Percentiles rank a stretch among this genome's conserved stretches.
phyloP scores from a whole-genome alignment of 225 moss, liverwort and hornwort species.

The Climacium dendroides region DNA sequence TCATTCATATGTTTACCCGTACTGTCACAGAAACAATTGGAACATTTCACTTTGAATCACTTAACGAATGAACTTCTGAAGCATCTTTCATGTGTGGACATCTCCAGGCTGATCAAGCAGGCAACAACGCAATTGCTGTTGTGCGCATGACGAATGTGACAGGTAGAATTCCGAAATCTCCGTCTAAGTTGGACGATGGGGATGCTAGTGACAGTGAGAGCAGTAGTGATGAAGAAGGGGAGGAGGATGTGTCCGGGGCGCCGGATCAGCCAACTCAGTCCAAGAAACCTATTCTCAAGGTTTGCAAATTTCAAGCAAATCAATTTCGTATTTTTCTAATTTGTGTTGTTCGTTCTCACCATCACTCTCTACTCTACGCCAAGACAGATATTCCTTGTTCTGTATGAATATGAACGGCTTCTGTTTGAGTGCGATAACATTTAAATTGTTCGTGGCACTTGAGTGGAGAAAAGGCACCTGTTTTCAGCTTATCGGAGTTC shows the following conservation, averaged over 20 bases:
- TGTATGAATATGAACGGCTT: not conserved
- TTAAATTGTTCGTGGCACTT: not conserved
- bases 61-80: not conserved
- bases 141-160: slow-evolving; percentile 73
- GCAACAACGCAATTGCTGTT: slow-evolving; percentile 61
- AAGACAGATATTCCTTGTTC: not conserved
- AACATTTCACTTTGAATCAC: not conserved
- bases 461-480: not conserved
- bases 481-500: not conserved
- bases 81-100: not conserved
- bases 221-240: slow-evolving; percentile 64
- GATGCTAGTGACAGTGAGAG: slow-evolving; percentile 53
- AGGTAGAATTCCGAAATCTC: slow-evolving; percentile 52
- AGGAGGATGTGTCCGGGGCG: slow-evolving; percentile 6
- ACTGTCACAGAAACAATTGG: too few species aligned
- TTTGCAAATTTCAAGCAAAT: too few species aligned
- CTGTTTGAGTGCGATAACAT: not conserved
- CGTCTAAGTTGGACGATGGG: slow-evolving; percentile 53
- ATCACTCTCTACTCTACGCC: not conserved
- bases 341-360: not conserved
- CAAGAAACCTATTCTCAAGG: slow-evolving; percentile 60
- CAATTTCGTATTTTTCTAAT: too few species aligned
- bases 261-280: slow-evolving; percentile 29
- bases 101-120: slow-evolving; percentile 64
- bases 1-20: not conserved